Evolutionary conservation across 306 rosid species (phyloP).

Genomic region (Purshia tridentata): DNA sequence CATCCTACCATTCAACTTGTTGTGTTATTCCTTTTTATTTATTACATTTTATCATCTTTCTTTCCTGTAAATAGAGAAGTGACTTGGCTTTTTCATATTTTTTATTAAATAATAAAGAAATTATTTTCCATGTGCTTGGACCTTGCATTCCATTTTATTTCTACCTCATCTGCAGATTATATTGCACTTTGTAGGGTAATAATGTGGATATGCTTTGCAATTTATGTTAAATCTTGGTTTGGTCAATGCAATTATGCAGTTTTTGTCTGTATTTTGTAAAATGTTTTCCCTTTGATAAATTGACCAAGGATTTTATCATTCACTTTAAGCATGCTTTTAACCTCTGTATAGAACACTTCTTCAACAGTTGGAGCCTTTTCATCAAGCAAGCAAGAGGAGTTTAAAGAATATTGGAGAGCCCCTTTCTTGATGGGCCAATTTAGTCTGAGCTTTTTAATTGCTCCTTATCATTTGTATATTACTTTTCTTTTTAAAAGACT

Average conservation of each 20-base stretch:
- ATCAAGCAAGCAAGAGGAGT: not conserved
- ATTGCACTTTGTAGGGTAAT: not conserved
- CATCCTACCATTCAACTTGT: conserved; percentile 24
- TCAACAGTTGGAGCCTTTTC: not conserved
- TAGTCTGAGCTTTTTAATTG: no score
- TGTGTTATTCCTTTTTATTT: not conserved
- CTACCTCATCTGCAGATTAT: not conserved
- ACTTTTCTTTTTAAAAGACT: not conserved
- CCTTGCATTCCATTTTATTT: not conserved
- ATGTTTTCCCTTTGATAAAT: not conserved
- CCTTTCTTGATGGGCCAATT: no score
- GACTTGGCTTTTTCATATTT: not conserved
- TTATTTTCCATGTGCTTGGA: no score
- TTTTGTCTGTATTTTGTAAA: not conserved
- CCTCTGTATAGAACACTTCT: not conserved
- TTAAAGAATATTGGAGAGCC: not conserved
- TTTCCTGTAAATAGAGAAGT: not conserved
- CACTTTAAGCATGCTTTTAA: not conserved
- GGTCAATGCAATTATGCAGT: not conserved
- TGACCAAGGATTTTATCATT: not conserved
- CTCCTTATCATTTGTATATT: not conserved
- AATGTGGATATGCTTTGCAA: no score
- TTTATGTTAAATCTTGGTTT: no score
- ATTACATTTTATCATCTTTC: not conserved
- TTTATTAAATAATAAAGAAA: no score